Base-by-base conservation (phyloP, 495 filamentous ascomycete species). In the Pseudomonodictys pantanalensis region DNA sequence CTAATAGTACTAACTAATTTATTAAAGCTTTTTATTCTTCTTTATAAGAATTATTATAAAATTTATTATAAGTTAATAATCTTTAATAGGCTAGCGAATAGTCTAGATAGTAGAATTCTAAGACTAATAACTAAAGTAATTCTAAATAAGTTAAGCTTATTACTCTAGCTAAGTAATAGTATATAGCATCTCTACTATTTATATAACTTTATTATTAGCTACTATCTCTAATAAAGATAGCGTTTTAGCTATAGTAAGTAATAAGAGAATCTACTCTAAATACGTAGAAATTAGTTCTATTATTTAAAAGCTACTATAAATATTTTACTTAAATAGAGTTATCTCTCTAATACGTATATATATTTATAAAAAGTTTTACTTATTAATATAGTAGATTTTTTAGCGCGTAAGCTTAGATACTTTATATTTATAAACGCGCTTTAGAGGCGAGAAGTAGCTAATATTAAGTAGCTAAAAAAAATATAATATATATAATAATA, bases 391-490 rank as follows among this genome's bases (percentile, higher is more conserved):
- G 46, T 49, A 29, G 32, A 49, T 49, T 8, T 49, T 15, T 23
- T 17, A 29, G 41, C 41, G 41, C n/a, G 15, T 17, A 20, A 43
- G 23, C 15, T 20, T 43, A 43, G 18, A 23, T 4, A 54, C 29
- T 25, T 56, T 2, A 33, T 28, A 12, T 9, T 12, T 26, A 17
- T 56, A 56, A 18, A 42, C 53, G 7, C 23, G 12, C 41, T 56
- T 56, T 22, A 56, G 26, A n/a, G 28, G 53, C 12, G 25, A 56
- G 52, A 56, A 56, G 24, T 28, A 46, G 53, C 53, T 32, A 23
- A 56, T 20, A 33, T 56, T 17, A 46, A 56, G 41, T 7, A 28
- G 53, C 53, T 56, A 26, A 2, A 56, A 42, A n/a, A 56, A 33
- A 23, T 46, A 17, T 24, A 15, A 46, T 20, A 28, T 25, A 54